Conservation (phyloP, 768 basidiomycete species). For the Thelephora ganbajun region DNA sequence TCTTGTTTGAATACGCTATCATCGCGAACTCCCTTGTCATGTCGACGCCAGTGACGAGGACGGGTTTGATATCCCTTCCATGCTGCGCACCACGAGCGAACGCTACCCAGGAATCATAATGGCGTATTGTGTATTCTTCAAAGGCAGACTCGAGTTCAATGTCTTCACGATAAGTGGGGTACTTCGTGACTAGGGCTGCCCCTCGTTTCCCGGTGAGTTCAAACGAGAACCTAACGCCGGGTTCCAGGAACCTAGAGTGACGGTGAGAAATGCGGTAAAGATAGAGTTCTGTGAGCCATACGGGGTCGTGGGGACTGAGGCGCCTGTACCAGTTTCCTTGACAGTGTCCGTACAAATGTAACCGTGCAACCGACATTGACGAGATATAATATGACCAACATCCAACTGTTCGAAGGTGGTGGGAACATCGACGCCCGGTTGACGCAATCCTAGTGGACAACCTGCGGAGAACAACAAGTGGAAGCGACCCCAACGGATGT, state of each 20-base stretch:
- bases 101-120: neutral
- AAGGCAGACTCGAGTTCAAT: neutral
- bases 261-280: neutral
- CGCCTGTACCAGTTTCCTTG: neutral
- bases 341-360: neutral
- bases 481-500: slow-evolving; percentile 2
- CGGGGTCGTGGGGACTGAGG: neutral
- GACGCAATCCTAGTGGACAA: neutral
- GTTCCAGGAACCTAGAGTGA: neutral
- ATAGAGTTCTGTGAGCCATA: neutral
- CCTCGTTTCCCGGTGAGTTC: neutral
- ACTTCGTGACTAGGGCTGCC: neutral
- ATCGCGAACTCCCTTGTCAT: slow-evolving; percentile 5
- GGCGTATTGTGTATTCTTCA: neutral
- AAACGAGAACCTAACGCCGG: neutral
- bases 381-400: neutral
- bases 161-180: neutral
- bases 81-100: neutral
- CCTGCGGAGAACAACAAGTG: slow-evolving; percentile 4
- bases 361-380: neutral
- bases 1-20: slow-evolving; percentile 4
- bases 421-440: slow-evolving; percentile 4
- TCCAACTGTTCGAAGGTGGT: slow-evolving; percentile 1
- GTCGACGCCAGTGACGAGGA: slow-evolving; percentile 6
- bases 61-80: neutral